Evolutionary conservation across 495 filamentous ascomycete genomes (phyloP).

Genomic region (Xylaria telfairii): DNA sequence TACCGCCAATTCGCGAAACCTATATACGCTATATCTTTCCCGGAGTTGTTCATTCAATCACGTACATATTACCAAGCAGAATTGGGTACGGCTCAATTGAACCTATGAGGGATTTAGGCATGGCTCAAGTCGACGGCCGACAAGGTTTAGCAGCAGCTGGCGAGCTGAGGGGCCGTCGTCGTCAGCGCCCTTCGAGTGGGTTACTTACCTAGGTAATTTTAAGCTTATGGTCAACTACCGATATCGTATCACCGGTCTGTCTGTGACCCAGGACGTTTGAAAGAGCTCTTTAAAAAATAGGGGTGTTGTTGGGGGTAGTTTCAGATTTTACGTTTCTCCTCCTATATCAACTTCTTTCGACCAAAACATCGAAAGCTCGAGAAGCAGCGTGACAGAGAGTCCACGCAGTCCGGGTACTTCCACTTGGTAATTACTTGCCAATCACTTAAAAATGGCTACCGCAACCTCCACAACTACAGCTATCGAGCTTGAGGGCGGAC

Average conservation of each 20-base stretch:
- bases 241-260: neutral
- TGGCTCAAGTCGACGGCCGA: neutral
- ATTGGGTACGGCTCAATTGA: neutral
- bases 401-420: neutral
- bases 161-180: neutral
- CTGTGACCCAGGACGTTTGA: neutral
- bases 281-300: neutral
- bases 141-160: constrained; percentile 9
- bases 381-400: neutral
- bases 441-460: constrained; percentile 16
- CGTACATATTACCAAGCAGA: neutral
- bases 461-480: constrained; percentile 17
- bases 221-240: neutral
- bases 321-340: neutral
- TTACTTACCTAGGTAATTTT: constrained; percentile 4
- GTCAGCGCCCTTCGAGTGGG: constrained; percentile 13
- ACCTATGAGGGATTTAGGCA: neutral
- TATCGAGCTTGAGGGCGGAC: neutral
- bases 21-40: neutral
- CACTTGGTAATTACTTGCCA: too few relatives aligned
- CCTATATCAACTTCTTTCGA: neutral
- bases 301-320: neutral
- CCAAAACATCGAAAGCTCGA: neutral
- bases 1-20: neutral
- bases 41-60: neutral